Evolutionary conservation across 345 rosid species (phyloP), one percentile per base, ranked within the genome.

Genomic region (Microthlaspi erraticum): DNA sequence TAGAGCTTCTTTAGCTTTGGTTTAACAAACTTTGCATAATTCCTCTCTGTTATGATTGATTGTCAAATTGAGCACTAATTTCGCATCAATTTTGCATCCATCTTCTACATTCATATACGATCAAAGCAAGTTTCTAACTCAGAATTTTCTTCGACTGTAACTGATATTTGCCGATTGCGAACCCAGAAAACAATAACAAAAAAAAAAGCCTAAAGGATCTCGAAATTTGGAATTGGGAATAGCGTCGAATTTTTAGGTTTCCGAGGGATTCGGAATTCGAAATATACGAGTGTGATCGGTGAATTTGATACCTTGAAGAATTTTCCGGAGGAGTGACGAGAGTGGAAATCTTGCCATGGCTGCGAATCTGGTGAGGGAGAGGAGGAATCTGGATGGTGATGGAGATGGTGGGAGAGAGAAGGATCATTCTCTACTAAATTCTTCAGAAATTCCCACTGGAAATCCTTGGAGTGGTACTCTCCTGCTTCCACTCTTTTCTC

Each of bases 381-480:
- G 59, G 68, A 64, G 19, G 26, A 55, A 55, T 55, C 60, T 6
- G 8, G 48, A 34, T 50, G 41, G 9, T 12, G 12, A 8, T 64
- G 53, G 26, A 88, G 59, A 77, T 90, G 97, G 78, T 81, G 66
- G 5, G 43, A 80, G 64, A 80, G 84, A 64, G 82, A 84, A 41
- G 86, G 90, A 73, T 90, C 83, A 9, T 60, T 74, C 76, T 88
- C 89, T 5, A 90, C 76, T 37, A 84, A 71, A 49, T 73, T 81
- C 60, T 78, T 78, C 18, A 91, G 42, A 16, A 85, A 77, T 54
- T 93, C 96, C 96, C 93, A 88, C 20, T 86, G 83, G 68, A 93
- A 93, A 77, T 93, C 98, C 34, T 88, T 88, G 16, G 90, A 90
- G 75, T 83, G 85, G 75, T 93, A 93, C 80, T 83, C 87, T 32